A percentile compares a stretch with the other conserved stretches of the same genome.
These are phyloP conservation scores for Venturia carpophila DNA, from an alignment of 2,329 filamentous ascomycete species.

Conservation along the genomic window DNA sequence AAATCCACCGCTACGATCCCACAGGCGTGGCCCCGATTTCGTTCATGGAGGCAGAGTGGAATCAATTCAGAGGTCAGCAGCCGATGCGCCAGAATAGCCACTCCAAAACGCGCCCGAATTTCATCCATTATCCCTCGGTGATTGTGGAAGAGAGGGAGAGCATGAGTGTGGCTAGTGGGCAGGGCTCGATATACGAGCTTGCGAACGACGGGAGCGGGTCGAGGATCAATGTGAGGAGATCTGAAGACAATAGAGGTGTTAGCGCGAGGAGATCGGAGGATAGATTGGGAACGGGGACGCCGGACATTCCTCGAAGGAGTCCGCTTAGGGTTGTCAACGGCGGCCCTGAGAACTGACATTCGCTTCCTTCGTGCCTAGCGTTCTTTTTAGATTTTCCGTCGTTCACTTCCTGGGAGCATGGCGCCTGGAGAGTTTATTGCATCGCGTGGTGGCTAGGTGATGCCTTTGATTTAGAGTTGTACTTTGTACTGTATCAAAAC, in stretches of 20 bases:
- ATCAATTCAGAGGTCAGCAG: background rate
- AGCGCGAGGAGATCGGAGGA: conserved; percentile 1
- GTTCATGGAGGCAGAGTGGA: conserved; percentile 6
- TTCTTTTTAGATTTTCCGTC: background rate
- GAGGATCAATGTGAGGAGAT: background rate
- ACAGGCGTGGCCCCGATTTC: background rate
- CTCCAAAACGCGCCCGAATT: background rate
- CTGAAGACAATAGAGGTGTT: background rate
- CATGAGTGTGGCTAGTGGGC: background rate
- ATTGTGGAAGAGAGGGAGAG: conserved; percentile 4
- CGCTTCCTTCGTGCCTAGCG: background rate
- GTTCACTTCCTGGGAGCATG: background rate
- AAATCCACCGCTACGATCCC: background rate
- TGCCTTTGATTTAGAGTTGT: background rate
- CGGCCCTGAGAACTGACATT: background rate
- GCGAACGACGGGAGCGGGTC: background rate
- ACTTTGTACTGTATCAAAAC: background rate
- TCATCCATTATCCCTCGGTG: background rate
- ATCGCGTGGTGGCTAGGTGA: background rate
- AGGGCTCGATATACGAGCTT: background rate
- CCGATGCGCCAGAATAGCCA: conserved; percentile 5
- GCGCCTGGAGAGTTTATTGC: background rate
- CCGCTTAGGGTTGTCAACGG: conserved; percentile 1
- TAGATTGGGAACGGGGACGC: background rate
- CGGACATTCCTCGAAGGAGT: background rate